phyloP scores from a whole-genome alignment of 2,329 filamentous ascomycete species.

The Diaporthe batatas region DNA sequence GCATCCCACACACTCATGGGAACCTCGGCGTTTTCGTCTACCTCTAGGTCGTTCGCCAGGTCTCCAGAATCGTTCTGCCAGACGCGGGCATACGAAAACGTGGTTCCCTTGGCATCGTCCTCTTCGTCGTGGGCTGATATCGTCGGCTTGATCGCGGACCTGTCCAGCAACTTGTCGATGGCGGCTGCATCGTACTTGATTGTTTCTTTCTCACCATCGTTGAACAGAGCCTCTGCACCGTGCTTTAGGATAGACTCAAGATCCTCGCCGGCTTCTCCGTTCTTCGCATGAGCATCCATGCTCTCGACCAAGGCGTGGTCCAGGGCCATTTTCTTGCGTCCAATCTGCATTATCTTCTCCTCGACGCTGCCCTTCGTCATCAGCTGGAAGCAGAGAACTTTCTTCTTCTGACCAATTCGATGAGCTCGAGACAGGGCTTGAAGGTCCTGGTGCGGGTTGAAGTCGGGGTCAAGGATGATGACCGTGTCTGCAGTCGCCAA shows the following conservation, averaged over 20 bases:
- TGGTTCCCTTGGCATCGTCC: constrained; percentile 72
- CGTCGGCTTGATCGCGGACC: constrained; percentile 83
- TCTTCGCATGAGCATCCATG: constrained; percentile 75
- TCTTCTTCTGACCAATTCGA: constrained; percentile 95
- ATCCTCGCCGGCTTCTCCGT: constrained; percentile 84
- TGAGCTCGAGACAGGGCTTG: constrained; percentile 95
- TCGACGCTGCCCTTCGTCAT: constrained; percentile 91
- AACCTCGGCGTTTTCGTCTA: constrained; percentile 66
- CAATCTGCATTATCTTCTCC: constrained; percentile 96
- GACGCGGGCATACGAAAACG: constrained; percentile 90
- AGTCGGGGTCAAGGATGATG: constrained; percentile 96
- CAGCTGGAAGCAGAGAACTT: constrained; percentile 94
- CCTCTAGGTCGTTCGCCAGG: constrained; percentile 73
- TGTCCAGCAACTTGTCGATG: constrained; percentile 92
- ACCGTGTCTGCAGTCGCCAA: constrained; percentile 97
- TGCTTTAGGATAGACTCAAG: constrained; percentile 89
- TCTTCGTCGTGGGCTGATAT: constrained; percentile 69
- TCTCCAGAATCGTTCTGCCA: constrained; percentile 87
- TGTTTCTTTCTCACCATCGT: constrained; percentile 77
- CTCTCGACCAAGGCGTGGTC: constrained; percentile 95
- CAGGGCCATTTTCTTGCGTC: constrained; percentile 94
- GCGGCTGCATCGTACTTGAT: constrained; percentile 86
- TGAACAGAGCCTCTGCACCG: constrained; percentile 88
- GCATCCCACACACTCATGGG: constrained; percentile 87
- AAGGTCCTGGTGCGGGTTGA: constrained; percentile 98